Evolutionary conservation across 352 stramenopile species (phyloP).

Genomic region (Discostella stelligera): DNA sequence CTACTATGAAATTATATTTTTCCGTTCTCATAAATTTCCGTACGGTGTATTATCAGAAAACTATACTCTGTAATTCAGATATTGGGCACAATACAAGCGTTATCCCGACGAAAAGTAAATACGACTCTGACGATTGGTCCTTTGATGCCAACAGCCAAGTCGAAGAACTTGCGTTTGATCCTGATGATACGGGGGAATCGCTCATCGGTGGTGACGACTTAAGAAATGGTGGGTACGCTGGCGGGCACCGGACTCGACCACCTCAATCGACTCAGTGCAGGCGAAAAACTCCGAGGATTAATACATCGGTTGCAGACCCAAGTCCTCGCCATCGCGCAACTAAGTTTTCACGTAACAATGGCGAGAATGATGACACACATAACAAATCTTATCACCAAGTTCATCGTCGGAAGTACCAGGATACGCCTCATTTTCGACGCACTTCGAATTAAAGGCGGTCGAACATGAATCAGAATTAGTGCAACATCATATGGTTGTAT

Average conservation of each 20-base stretch:
- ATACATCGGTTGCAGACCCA: background rate
- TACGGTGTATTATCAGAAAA: constrained; percentile 1
- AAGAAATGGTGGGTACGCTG: background rate
- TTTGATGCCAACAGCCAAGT: background rate
- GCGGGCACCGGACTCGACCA: background rate
- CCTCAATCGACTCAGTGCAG: background rate
- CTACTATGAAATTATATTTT: background rate
- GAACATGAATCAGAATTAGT: too few relatives aligned
- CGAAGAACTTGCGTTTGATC: background rate
- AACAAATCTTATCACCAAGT: too few relatives aligned
- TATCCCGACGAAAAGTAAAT: background rate
- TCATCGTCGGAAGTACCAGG: background rate
- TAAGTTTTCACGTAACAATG: background rate
- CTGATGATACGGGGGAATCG: background rate
- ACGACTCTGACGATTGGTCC: background rate
- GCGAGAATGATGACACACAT: background rate
- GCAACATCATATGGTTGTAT: background rate
- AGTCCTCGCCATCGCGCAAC: background rate
- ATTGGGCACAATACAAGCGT: background rate
- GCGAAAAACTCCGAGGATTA: background rate
- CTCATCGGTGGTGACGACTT: background rate
- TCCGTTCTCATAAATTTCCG: background rate
- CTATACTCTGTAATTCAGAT: background rate
- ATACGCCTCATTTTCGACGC: constrained; percentile 7
- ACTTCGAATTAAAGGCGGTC: background rate